Percentiles rank a stretch among this genome's conserved stretches.
Evolutionary conservation across 257 asterid genomes (phyloP).

Genomic region (Galeopsis tetrahit): DNA sequence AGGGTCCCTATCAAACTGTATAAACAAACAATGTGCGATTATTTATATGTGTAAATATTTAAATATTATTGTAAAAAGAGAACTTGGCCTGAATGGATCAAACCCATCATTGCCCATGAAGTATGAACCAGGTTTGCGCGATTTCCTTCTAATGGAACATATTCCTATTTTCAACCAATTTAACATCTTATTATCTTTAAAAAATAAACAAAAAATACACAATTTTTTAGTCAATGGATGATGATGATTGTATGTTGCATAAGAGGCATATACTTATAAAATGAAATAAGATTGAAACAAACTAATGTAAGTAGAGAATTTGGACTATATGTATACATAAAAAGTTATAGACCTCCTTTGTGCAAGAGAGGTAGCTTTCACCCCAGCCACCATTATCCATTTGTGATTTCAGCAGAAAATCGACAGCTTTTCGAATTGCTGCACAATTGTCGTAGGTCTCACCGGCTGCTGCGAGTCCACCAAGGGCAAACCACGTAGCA

Average conservation of each 20-base stretch:
- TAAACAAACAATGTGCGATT: too few species aligned
- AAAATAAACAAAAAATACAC: background rate
- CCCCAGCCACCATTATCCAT: constrained; percentile 86
- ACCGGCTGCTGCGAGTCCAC: background rate
- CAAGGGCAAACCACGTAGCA: background rate
- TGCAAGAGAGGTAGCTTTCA: constrained; percentile 81
- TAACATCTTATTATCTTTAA: background rate
- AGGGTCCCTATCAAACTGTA: constrained; percentile 20
- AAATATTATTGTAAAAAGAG: too few species aligned
- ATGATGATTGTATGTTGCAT: too few species aligned
- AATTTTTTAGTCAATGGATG: background rate
- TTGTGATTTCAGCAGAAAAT: constrained; percentile 63
- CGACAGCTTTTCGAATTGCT: constrained; percentile 58
- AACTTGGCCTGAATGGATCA: background rate
- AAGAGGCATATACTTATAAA: too few species aligned
- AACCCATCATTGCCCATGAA: constrained; percentile 7
- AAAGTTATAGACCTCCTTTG: constrained; percentile 47
- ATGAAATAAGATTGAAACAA: too few species aligned
- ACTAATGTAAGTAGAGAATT: too few species aligned
- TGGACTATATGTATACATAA: too few species aligned
- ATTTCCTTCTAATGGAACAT: constrained; percentile 1
- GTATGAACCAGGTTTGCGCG: constrained; percentile 10
- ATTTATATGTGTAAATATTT: too few species aligned
- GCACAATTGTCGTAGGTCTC: constrained; percentile 33
- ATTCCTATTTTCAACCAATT: background rate